Conservation (phyloP, 805 yeast species). For the Suhomyces sp. region DNA sequence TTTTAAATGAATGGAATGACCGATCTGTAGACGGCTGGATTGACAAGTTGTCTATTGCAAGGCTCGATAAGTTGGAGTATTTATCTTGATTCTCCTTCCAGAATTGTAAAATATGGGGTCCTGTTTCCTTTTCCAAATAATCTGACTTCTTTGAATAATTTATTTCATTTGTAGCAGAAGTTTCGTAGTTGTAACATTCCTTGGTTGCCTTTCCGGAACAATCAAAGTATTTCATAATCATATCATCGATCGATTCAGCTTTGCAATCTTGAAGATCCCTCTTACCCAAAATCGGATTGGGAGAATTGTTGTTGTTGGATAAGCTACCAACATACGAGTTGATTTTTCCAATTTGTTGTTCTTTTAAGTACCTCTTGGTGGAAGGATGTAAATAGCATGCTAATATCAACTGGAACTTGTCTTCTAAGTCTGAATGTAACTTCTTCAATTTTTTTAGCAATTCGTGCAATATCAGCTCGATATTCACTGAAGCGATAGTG, state of each 20-base stretch:
- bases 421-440: constrained; percentile 13
- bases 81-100: constrained; percentile 18
- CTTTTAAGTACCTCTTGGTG: constrained; percentile 19
- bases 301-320: neutral
- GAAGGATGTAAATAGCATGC: constrained; percentile 23
- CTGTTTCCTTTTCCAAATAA: constrained; percentile 14
- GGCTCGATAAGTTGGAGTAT: constrained; percentile 13
- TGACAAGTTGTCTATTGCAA: constrained; percentile 14
- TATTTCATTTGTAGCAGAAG: constrained; percentile 16
- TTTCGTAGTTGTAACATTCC: constrained; percentile 26
- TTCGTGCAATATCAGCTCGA: constrained; percentile 6
- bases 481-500: neutral
- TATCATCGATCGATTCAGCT: constrained; percentile 14
- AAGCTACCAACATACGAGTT: neutral
- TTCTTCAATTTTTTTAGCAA: constrained; percentile 7
- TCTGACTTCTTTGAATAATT: constrained; percentile 5
- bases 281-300: neutral
- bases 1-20: constrained; percentile 12
- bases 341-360: constrained; percentile 2
- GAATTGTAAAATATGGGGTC: constrained; percentile 14
- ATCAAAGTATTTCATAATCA: constrained; percentile 23
- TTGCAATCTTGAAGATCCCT: neutral
- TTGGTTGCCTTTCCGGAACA: constrained; percentile 25
- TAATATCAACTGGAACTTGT: constrained; percentile 11
- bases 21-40: constrained; percentile 18